phyloP scores from a whole-genome alignment of 306 rosid genomes.

The Elaeagnus macrophylla region DNA sequence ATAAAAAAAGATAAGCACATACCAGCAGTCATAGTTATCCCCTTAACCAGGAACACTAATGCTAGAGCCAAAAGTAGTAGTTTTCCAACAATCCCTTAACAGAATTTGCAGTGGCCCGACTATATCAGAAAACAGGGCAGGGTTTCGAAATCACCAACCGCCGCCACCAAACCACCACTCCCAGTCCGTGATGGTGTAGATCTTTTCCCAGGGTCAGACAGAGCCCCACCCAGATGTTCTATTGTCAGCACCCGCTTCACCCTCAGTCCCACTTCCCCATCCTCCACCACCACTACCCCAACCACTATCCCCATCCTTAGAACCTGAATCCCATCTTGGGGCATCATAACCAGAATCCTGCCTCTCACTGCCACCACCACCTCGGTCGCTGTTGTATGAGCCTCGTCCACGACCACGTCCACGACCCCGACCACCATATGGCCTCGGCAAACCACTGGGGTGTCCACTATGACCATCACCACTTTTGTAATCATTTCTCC shows the following conservation, averaged over 20 bases:
- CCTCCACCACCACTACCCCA: slow-evolving; percentile 24
- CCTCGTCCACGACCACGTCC: slow-evolving; percentile 81
- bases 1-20: too few species aligned
- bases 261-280: slow-evolving; percentile 13
- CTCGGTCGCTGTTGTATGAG: slow-evolving; percentile 43
- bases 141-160: slow-evolving; percentile 28
- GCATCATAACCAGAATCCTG: slow-evolving; percentile 55
- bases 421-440: slow-evolving; percentile 33
- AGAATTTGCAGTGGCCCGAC: too few species aligned
- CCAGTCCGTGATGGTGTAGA: slow-evolving; percentile 19
- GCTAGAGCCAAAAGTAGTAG: too few species aligned
- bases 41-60: too few species aligned
- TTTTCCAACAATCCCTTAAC: too few species aligned
- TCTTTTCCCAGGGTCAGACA: slow-evolving; percentile 22
- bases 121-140: too few species aligned
- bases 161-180: slow-evolving; percentile 37
- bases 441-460: slow-evolving; percentile 91
- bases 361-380: slow-evolving; percentile 47
- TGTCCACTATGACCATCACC: slow-evolving; percentile 56
- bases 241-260: slow-evolving; percentile 23
- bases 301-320: slow-evolving; percentile 59
- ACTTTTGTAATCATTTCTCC: slow-evolving; percentile 50
- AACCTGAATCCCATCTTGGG: slow-evolving; percentile 53
- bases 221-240: slow-evolving; percentile 48
- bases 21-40: too few species aligned